Evolutionary conservation across 2,329 filamentous ascomycete species (phyloP), one percentile per base, ranked within the genome.

Genomic region (Bisporella sp.): DNA sequence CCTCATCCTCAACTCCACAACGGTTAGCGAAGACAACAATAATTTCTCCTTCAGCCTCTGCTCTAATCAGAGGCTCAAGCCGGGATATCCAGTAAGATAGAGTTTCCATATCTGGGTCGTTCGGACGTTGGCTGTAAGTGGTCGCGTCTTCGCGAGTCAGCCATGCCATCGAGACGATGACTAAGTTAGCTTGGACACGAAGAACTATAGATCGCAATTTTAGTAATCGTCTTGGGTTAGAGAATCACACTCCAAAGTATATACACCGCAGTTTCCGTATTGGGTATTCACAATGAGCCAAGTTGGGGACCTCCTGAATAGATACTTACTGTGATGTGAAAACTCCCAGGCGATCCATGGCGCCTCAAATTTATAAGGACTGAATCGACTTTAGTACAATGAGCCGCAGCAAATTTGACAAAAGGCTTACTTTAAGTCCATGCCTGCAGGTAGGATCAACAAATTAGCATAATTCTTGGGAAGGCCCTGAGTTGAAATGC

Each of bases 111-210:
- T 91, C 87, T 0, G 86, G 85, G 46, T 82, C 77, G 1, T 74
- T 63, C 0, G 78, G 78, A 56, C 56, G 70, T 31, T 58, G 72
- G 52, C 61, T 79, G 62, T 71, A 81, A 6, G 52, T 51, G 13
- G 60, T 71, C 1, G 66, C 73, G 59, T 72, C 75, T 54, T 73
- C 80, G 49, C 65, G 71, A 1, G 85, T 89, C 32, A 87, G 71
- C 87, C 87, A 92, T 0, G 88, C 86, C 87, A 91, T 91, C 4
- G 78, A 81, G 0, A 92, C 58, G 33, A 90, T 78, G 1, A 88
- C 81, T 0, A 91, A 55, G 11, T 81, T 79, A 0, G 84, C 77
- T 0, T 73, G 61, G 0, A 69, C 68, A 1, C 79, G 68, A 0
- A 89, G 63, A 5, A 84, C 21, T 21, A 21, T 21, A 21, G 21